These are phyloP conservation scores for Wickerhamiella infanticola DNA, from an alignment of 1,139 yeast genomes.

Conservation along the genomic window DNA sequence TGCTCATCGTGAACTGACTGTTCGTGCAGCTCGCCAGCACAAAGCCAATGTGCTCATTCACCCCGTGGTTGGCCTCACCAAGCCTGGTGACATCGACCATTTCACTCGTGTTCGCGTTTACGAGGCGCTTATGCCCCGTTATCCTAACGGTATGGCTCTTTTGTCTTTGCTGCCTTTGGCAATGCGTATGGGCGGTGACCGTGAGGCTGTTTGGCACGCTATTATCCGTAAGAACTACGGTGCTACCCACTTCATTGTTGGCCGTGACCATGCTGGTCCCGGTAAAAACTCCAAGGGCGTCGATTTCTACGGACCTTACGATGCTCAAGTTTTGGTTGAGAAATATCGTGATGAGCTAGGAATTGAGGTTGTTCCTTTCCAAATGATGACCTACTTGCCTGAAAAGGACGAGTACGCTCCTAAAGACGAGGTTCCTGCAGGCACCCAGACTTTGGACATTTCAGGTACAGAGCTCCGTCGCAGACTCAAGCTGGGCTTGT, in stretches of 20 bases:
- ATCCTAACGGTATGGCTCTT: slow-evolving; percentile 87
- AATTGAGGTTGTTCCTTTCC: slow-evolving; percentile 86
- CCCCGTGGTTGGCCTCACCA: slow-evolving; percentile 93
- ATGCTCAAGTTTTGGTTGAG: slow-evolving; percentile 82
- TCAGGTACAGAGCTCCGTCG: slow-evolving; percentile 92
- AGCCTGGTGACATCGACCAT: slow-evolving; percentile 96
- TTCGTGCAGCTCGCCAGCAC: slow-evolving; percentile 76
- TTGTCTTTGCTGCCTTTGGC: slow-evolving; percentile 83
- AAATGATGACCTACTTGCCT: slow-evolving; percentile 93
- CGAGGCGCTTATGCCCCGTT: slow-evolving; percentile 78
- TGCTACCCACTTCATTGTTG: slow-evolving; percentile 92
- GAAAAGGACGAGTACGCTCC: slow-evolving; percentile 94
- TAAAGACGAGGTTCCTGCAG: slow-evolving; percentile 73
- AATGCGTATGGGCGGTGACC: slow-evolving; percentile 98
- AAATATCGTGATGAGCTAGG: slow-evolving; percentile 60
- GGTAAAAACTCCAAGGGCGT: slow-evolving; percentile 87
- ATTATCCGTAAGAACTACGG: slow-evolving; percentile 93
- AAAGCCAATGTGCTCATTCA: slow-evolving; percentile 76
- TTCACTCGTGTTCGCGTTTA: slow-evolving; percentile 94
- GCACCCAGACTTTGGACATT: slow-evolving; percentile 72
- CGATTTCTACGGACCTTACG: slow-evolving; percentile 94
- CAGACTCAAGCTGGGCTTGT: slow-evolving; percentile 70
- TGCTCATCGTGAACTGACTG: slow-evolving; percentile 92
- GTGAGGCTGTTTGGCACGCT: slow-evolving; percentile 98
- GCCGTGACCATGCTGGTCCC: slow-evolving; percentile 98